Conservation (phyloP, 2,329 filamentous ascomycete genomes). For the Diplocarpon rosae region DNA sequence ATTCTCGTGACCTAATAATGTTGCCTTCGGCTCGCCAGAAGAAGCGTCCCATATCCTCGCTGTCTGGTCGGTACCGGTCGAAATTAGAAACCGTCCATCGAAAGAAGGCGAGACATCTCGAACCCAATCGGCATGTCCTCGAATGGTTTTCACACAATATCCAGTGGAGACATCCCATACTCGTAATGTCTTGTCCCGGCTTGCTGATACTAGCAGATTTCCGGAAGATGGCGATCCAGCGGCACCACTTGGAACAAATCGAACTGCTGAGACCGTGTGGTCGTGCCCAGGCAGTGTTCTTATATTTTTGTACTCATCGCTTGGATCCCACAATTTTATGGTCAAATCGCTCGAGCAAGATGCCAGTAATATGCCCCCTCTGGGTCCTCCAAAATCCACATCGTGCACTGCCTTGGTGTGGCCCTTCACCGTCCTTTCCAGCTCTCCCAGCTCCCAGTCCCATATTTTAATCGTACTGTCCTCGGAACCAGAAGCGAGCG, state of each 20-base stretch:
- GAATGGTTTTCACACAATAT: slow-evolving; percentile 83
- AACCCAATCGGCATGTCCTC: slow-evolving; percentile 84
- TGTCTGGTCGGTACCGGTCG: slow-evolving; percentile 72
- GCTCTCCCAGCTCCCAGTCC: slow-evolving; percentile 90
- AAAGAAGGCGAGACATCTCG: slow-evolving; percentile 72
- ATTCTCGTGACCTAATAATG: slow-evolving; percentile 79
- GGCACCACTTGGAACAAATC: slow-evolving; percentile 77
- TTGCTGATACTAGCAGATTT: slow-evolving; percentile 78
- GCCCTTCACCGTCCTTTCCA: slow-evolving; percentile 82
- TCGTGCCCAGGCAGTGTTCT: slow-evolving; percentile 84
- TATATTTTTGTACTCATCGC: slow-evolving; percentile 91
- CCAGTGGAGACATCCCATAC: slow-evolving; percentile 93
- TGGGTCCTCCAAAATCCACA: slow-evolving; percentile 80
- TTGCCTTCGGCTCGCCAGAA: slow-evolving; percentile 61
- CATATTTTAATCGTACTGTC: slow-evolving; percentile 94
- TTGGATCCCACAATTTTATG: slow-evolving; percentile 91
- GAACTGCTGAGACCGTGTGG: slow-evolving; percentile 78
- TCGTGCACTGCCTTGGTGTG: slow-evolving; percentile 84
- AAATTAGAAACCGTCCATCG: slow-evolving; percentile 75
- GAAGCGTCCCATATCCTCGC: slow-evolving; percentile 78
- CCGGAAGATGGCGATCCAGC: slow-evolving; percentile 68
- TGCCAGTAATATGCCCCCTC: slow-evolving; percentile 66
- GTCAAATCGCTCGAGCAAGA: slow-evolving; percentile 67
- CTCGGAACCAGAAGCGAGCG: slow-evolving; percentile 80
- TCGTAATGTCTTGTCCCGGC: slow-evolving; percentile 70